A percentile compares a stretch with the other conserved stretches of the same genome.
Conservation (phyloP, 1,139 yeast species). For the Debaryomyces nepalensis region DNA sequence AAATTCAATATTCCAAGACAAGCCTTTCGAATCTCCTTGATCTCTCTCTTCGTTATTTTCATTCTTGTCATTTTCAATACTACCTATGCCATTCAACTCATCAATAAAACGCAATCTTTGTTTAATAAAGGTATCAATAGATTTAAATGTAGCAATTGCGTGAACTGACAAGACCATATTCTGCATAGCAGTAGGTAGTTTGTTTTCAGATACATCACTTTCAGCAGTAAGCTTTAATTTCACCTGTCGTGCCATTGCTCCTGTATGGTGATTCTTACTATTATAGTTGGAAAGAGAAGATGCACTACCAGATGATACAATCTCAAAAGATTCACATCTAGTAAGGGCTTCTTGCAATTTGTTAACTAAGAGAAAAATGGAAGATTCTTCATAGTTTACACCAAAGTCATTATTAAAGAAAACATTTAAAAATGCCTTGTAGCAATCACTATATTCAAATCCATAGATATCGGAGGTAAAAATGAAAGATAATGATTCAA, state of each 20-base stretch:
- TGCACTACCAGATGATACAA: conserved; percentile 58
- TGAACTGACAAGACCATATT: conserved; percentile 71
- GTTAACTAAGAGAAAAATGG: conserved; percentile 49
- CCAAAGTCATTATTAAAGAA: conserved; percentile 41
- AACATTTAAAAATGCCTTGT: conserved; percentile 50
- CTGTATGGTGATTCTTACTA: conserved; percentile 42
- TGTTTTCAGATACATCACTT: conserved; percentile 25
- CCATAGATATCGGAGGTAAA: conserved; percentile 36
- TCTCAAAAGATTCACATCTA: conserved; percentile 76
- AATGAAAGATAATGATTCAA: conserved; percentile 49
- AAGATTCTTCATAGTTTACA: conserved; percentile 25
- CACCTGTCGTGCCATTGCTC: conserved; percentile 75
- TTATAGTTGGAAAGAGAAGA: conserved; percentile 17
- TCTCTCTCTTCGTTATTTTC: conserved; percentile 19
- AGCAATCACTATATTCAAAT: conserved; percentile 32
- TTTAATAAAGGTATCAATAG: conserved; percentile 67
- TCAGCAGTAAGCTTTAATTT: conserved; percentile 55
- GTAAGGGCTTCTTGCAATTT: conserved; percentile 77
- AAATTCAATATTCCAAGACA: conserved; percentile 55
- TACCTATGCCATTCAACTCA: conserved; percentile 20
- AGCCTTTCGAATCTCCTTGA: conserved; percentile 7
- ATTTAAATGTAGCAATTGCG: conserved; percentile 83
- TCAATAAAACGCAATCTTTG: conserved; percentile 35
- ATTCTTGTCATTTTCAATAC: conserved; percentile 14
- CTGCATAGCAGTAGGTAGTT: conserved; percentile 36